Evolutionary conservation across 2,329 filamentous ascomycete species (phyloP).

Genomic region (Coniochaeta hoffmannii): DNA sequence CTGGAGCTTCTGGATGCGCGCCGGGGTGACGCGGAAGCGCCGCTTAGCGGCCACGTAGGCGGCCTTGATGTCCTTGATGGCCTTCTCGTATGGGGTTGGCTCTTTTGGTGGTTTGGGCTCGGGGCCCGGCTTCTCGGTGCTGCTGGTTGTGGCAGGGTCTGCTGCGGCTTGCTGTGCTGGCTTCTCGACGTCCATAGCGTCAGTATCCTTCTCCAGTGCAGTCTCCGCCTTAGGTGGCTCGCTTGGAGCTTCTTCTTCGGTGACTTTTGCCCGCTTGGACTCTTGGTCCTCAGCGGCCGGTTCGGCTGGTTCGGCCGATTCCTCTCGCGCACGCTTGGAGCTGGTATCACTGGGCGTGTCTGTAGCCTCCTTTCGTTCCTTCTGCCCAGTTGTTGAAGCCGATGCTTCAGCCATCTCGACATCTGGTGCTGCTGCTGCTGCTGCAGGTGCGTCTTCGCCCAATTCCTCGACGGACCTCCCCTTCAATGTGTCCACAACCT

Average conservation of each 20-base stretch:
- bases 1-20: constrained; percentile 69
- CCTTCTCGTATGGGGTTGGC: constrained; percentile 50
- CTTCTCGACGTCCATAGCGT: neutral
- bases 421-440: neutral
- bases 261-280: constrained; percentile 6
- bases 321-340: constrained; percentile 6
- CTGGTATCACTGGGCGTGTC: neutral
- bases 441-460: constrained; percentile 8
- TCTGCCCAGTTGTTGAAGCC: neutral
- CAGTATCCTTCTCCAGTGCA: neutral
- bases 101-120: constrained; percentile 5
- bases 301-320: neutral
- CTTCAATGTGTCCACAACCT: constrained; percentile 57
- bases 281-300: neutral
- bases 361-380: neutral
- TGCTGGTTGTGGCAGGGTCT: neutral
- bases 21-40: constrained; percentile 69
- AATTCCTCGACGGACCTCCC: constrained; percentile 20
- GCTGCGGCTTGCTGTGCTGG: constrained; percentile 6
- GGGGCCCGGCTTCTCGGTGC: neutral
- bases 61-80: constrained; percentile 67
- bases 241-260: neutral
- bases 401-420: neutral
- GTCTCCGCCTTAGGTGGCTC: constrained; percentile 1
- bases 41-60: constrained; percentile 79